These are phyloP conservation scores for Aspergillus clavatus DNA, from an alignment of 2,329 filamentous ascomycete genomes.

Conservation along the genomic window DNA sequence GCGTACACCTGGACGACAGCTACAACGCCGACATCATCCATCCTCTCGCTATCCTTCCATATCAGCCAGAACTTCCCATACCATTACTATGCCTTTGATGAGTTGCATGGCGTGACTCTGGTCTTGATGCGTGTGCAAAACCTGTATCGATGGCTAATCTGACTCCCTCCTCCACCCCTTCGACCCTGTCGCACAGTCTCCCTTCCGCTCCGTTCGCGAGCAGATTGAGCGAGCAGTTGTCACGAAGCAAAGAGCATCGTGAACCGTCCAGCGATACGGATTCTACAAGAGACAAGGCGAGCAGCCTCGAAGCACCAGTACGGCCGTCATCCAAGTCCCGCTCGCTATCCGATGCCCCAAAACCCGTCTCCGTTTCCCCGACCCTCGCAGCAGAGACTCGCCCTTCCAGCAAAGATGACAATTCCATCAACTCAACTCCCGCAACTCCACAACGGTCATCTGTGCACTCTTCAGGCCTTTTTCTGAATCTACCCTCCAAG, in stretches of 20 bases:
- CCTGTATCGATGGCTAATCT: slow-evolving; percentile 11
- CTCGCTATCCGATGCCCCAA: slow-evolving; percentile 63
- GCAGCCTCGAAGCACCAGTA: slow-evolving; percentile 20
- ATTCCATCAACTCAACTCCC: slow-evolving; percentile 51
- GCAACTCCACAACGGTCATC: slow-evolving; percentile 68
- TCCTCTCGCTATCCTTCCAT: too few species aligned
- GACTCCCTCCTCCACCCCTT: slow-evolving; percentile 18
- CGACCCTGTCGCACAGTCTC: slow-evolving; percentile 18
- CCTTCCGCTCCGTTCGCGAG: slow-evolving; percentile 28
- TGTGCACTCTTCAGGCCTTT: slow-evolving; percentile 59
- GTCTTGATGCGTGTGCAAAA: slow-evolving; percentile 6
- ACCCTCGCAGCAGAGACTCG: slow-evolving; percentile 53
- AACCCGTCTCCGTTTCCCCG: slow-evolving; percentile 54
- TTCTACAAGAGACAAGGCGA: slow-evolving; percentile 8
- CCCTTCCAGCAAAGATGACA: slow-evolving; percentile 63
- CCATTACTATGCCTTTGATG: slow-evolving; percentile 5
- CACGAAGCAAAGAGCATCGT: slow-evolving; percentile 20
- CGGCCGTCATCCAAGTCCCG: slow-evolving; percentile 49
- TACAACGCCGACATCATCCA: too few species aligned
- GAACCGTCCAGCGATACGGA: slow-evolving; percentile 12
- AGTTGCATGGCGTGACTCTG: neutral
- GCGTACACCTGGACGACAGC: too few species aligned
- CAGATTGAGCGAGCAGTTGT: slow-evolving; percentile 36
- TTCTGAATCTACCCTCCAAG: slow-evolving; percentile 63
- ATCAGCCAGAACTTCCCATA: neutral